phyloP scores from a whole-genome alignment of 2,329 filamentous ascomycete species.

The Colletotrichum lini region DNA sequence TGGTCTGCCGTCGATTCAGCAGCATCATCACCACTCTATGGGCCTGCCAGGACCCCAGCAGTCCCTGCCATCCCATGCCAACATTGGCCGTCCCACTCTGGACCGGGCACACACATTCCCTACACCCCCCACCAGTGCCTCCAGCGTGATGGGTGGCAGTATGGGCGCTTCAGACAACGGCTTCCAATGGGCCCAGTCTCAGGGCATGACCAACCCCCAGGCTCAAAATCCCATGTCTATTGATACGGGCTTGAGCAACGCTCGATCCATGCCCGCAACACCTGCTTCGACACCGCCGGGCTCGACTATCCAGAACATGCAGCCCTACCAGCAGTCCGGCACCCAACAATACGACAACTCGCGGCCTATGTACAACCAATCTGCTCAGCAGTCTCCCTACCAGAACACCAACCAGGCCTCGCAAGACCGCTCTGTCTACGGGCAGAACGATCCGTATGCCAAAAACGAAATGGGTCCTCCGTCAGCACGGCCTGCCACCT shows the following conservation, averaged over 20 bases:
- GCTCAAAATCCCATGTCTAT: slow-evolving; percentile 82
- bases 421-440: slow-evolving; percentile 75
- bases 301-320: slow-evolving; percentile 81
- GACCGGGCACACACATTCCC: slow-evolving; percentile 94
- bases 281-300: slow-evolving; percentile 92
- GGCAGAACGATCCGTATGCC: slow-evolving; percentile 77
- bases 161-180: slow-evolving; percentile 80
- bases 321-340: slow-evolving; percentile 78
- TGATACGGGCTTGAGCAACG: slow-evolving; percentile 82
- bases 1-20: slow-evolving; percentile 76
- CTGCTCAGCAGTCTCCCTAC: slow-evolving; percentile 80
- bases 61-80: slow-evolving; percentile 76
- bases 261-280: slow-evolving; percentile 90
- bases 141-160: slow-evolving; percentile 80
- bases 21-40: slow-evolving; percentile 74
- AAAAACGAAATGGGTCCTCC: slow-evolving; percentile 94
- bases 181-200: slow-evolving; percentile 81
- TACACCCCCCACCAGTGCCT: slow-evolving; percentile 93
- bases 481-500: slow-evolving; percentile 71
- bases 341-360: slow-evolving; percentile 82
- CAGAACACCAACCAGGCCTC: slow-evolving; percentile 72
- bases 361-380: slow-evolving; percentile 83
- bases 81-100: slow-evolving; percentile 80
- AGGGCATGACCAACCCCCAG: slow-evolving; percentile 73
- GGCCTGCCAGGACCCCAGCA: slow-evolving; percentile 69